Base-by-base conservation (phyloP, 192 early-diverging fungal species). In the Coemansia reversa region DNA sequence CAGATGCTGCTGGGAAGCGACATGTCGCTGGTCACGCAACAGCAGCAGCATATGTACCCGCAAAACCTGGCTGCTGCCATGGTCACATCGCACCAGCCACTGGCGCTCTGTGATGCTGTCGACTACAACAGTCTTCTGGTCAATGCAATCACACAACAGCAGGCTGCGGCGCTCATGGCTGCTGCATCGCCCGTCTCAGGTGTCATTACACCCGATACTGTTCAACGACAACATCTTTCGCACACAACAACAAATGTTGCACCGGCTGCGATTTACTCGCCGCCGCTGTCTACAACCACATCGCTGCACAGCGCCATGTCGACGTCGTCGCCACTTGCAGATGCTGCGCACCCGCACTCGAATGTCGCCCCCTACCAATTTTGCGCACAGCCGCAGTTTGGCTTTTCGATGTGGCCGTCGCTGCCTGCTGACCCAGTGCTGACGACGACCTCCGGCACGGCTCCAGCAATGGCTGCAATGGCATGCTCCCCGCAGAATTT, bases 1-100 rank as follows among this genome's bases (percentile, higher is more conserved):
- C 68, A 65, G 33, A 63, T 73, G 55, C 28, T 73, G 32, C 60
- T 69, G 48, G 62, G 62, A 23, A 60, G 49, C 27, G 60, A 62
- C 18, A 51, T 62, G 19, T 51, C 58, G 39, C 54, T 62, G 42
- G 49, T 29, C 49, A 35, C 20, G 39, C 51, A 47, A 18, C 59
- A 63, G 35, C 60, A 67, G 53, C 66, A 74, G 54, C 42, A 51
- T 22, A 35, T 67, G 35, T 60, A 63, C 51, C 65, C 55, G 42
- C 53, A 62, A 19, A 12, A 25, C 22, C 28, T 58, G 16, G 58
- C 33, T 39, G 58, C 51, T 5, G 45, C 62, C 58, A 45, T 45
- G 39, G 39, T 45, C 14, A 12, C 39, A 45, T 19, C 58, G 27
- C 35, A 16, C 7, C 54, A 28, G 52, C 52, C 52, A 7, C 32